A percentile compares a stretch with the other conserved stretches of the same genome.
Evolutionary conservation across 441 rosid species (phyloP).

Genomic region (Gossypium trilobum): DNA sequence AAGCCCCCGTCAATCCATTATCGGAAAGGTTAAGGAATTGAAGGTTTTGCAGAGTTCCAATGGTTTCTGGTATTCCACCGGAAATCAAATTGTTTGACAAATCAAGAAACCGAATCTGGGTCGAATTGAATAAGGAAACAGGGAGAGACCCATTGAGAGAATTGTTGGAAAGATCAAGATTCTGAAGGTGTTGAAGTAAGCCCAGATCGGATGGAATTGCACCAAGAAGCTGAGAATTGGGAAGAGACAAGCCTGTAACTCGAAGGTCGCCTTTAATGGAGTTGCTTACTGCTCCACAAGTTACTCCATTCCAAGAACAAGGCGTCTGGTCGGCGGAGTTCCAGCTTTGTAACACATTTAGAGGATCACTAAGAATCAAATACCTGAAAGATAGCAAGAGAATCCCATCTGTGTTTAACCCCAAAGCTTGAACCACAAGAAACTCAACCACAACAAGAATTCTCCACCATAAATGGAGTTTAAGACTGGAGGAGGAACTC

Average conservation of each 20-base stretch:
- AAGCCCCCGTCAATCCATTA: constrained; percentile 59
- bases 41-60: constrained; percentile 47
- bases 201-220: constrained; percentile 62
- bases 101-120: constrained; percentile 52
- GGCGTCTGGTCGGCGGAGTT: constrained; percentile 45
- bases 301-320: constrained; percentile 75
- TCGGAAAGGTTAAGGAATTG: constrained; percentile 56
- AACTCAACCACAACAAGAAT: constrained; percentile 12
- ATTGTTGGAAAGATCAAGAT: constrained; percentile 63
- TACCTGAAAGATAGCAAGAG: constrained; percentile 57
- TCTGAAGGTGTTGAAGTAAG: constrained; percentile 40
- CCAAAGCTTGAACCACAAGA: constrained; percentile 23
- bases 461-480: constrained; percentile 32
- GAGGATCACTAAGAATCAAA: constrained; percentile 54
- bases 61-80: constrained; percentile 37
- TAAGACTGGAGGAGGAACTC: constrained; percentile 25
- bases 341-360: constrained; percentile 44
- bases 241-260: constrained; percentile 48
- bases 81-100: constrained; percentile 57
- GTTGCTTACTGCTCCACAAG: constrained; percentile 33
- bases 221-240: constrained; percentile 53
- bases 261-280: constrained; percentile 21
- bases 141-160: constrained; percentile 69
- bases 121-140: constrained; percentile 37
- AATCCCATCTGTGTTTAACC: constrained; percentile 53